Evolutionary conservation across 306 rosid genomes (phyloP).

Genomic region (Casuarina glauca): DNA sequence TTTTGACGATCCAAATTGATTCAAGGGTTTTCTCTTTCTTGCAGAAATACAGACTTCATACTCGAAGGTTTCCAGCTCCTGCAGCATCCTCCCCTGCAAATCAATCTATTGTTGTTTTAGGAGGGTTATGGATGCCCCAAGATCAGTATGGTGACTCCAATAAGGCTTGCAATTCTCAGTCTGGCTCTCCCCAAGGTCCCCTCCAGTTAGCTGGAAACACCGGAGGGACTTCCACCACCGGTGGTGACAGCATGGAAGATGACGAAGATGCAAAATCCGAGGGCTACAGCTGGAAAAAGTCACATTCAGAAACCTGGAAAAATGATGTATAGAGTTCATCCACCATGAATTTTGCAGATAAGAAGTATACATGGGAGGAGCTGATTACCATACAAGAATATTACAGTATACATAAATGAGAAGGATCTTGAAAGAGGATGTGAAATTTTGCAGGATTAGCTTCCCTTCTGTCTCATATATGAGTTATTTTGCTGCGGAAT

Average conservation of each 20-base stretch:
- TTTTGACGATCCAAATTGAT: slow-evolving; percentile 14
- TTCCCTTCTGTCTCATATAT: slow-evolving; percentile 44
- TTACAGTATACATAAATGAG: slow-evolving; percentile 46
- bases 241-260: slow-evolving; percentile 68
- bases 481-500: slow-evolving; percentile 24
- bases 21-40: slow-evolving; percentile 21
- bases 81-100: slow-evolving; percentile 35
- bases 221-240: slow-evolving; percentile 59
- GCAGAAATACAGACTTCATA: slow-evolving; percentile 97
- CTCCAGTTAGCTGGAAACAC: slow-evolving; percentile 68
- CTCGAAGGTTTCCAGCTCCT: slow-evolving; percentile 64
- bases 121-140: slow-evolving; percentile 73
- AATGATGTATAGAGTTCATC: slow-evolving; percentile 69
- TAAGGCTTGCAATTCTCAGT: slow-evolving; percentile 70
- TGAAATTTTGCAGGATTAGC: slow-evolving; percentile 69
- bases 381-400: slow-evolving; percentile 44
- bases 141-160: slow-evolving; percentile 76
- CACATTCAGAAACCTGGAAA: slow-evolving; percentile 49
- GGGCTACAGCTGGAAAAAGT: slow-evolving; percentile 71
- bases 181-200: slow-evolving; percentile 94
- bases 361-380: slow-evolving; percentile 58
- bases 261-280: slow-evolving; percentile 83
- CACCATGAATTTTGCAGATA: slow-evolving; percentile 88
- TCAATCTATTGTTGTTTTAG: slow-evolving; percentile 63
- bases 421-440: slow-evolving; percentile 58